Conservation (phyloP, 371 early-diverging fungal species). For the Mortierella sp. region DNA sequence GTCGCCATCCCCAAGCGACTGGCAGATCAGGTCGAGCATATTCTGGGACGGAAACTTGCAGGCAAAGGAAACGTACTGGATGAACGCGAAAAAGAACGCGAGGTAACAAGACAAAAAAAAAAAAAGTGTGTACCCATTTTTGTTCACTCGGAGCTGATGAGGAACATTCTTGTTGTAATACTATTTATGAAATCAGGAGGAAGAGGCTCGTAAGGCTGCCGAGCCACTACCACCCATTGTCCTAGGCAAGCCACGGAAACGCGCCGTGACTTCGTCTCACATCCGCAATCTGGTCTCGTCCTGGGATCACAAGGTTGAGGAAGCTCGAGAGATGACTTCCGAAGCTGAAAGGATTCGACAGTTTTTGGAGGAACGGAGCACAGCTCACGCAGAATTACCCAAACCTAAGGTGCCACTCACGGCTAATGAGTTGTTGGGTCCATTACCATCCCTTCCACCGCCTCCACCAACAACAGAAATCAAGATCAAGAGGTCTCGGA, state of each 20-base stretch:
- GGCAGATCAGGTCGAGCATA: slow-evolving; percentile 48
- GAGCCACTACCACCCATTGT: slow-evolving; percentile 51
- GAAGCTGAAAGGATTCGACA: slow-evolving; percentile 41
- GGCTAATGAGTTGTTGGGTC: slow-evolving; percentile 36
- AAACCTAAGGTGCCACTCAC: slow-evolving; percentile 35
- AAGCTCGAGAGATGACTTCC: slow-evolving; percentile 26
- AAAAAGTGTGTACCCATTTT: too few species aligned
- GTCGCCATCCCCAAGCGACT: slow-evolving; percentile 48
- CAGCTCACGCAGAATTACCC: slow-evolving; percentile 50
- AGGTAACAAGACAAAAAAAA: too few species aligned
- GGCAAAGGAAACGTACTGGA: slow-evolving; percentile 53
- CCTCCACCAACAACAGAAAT: slow-evolving; percentile 21
- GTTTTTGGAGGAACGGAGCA: slow-evolving; percentile 41
- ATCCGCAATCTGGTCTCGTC: slow-evolving; percentile 51
- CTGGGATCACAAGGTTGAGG: slow-evolving; percentile 55
- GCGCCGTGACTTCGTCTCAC: slow-evolving; percentile 45
- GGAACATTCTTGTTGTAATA: too few species aligned
- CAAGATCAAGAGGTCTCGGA: not conserved
- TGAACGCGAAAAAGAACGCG: slow-evolving; percentile 48
- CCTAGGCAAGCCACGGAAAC: slow-evolving; percentile 46
- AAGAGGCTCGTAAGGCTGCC: slow-evolving; percentile 45
- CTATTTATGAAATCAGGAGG: slow-evolving; percentile 24
- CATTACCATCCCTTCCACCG: slow-evolving; percentile 38
- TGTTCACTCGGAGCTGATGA: too few species aligned
- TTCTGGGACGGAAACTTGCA: slow-evolving; percentile 53